A percentile compares a stretch with the other conserved stretches of the same genome.
phyloP scores from a whole-genome alignment of 139 green algal species.

The Closterium sp. region DNA sequence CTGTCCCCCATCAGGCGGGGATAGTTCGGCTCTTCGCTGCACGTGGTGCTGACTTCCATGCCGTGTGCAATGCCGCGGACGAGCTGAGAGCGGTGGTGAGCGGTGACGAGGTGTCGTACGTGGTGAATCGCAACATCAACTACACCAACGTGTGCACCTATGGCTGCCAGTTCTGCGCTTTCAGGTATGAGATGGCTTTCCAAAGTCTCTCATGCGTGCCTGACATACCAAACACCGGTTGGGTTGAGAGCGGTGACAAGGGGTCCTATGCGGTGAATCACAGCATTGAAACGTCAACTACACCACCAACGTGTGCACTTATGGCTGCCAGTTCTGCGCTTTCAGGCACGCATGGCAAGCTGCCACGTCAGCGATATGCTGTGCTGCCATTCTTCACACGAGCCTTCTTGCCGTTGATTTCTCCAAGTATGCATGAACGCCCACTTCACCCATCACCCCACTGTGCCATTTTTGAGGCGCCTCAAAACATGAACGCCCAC shows the following conservation, averaged over 20 bases:
- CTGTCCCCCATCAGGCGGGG: slow-evolving; percentile 59
- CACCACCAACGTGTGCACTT: slow-evolving; percentile 81
- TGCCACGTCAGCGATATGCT: not conserved
- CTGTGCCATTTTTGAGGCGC: too few species aligned
- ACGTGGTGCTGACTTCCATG: slow-evolving; percentile 65
- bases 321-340: slow-evolving; percentile 40
- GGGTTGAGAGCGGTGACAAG: not conserved
- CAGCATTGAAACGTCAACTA: slow-evolving; percentile 98
- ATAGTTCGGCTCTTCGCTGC: slow-evolving; percentile 63
- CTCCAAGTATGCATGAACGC: too few species aligned
- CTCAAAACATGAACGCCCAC: too few species aligned
- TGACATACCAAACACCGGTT: too few species aligned
- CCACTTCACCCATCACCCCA: too few species aligned
- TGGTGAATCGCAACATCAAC: slow-evolving; percentile 89
- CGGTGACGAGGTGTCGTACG: slow-evolving; percentile 56
- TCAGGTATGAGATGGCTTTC: too few species aligned
- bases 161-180: slow-evolving; percentile 42
- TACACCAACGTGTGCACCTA: slow-evolving; percentile 84
- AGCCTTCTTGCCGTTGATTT: too few species aligned
- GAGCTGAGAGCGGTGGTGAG: slow-evolving; percentile 50
- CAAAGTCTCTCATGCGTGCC: too few species aligned
- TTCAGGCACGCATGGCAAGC: not conserved
- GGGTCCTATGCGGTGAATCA: slow-evolving; percentile 71
- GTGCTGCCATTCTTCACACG: too few species aligned
- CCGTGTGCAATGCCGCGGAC: slow-evolving; percentile 67